These are phyloP conservation scores for Eucalyptus erythrocorys DNA, from an alignment of 345 rosid species.

Conservation along the genomic window DNA sequence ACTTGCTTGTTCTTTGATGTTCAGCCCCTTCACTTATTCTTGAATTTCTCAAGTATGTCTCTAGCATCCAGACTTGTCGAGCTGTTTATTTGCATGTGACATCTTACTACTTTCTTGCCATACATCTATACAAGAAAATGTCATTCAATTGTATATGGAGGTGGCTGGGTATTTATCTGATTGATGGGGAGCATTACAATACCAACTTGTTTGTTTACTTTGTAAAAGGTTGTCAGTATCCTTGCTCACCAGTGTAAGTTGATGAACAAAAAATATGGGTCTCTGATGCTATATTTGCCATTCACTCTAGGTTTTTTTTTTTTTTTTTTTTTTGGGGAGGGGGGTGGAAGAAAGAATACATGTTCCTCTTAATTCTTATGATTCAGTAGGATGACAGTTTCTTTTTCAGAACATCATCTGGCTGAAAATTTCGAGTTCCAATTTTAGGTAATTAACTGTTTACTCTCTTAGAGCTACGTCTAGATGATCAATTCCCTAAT, in stretches of 20 bases:
- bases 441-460: neutral
- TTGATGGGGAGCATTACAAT: conserved; percentile 76
- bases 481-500: neutral
- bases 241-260: conserved; percentile 87
- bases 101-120: conserved; percentile 81
- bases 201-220: conserved; percentile 77
- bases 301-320: no score
- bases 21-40: conserved; percentile 65
- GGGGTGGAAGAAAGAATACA: neutral
- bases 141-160: conserved; percentile 61
- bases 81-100: conserved; percentile 90
- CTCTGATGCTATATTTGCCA: neutral
- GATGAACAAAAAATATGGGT: neutral
- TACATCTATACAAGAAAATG: conserved; percentile 74
- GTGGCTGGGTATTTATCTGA: conserved; percentile 65
- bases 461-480: neutral
- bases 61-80: conserved; percentile 49
- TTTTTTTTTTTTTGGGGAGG: neutral
- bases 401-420: neutral
- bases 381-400: neutral
- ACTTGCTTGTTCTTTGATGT: neutral
- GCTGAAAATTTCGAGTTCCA: neutral
- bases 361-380: neutral
- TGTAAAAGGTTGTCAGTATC: conserved; percentile 70
- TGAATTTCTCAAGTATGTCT: conserved; percentile 63